Evolutionary conservation across 495 filamentous ascomycete genomes (phyloP).

Genomic region (Penicillium pulvis): DNA sequence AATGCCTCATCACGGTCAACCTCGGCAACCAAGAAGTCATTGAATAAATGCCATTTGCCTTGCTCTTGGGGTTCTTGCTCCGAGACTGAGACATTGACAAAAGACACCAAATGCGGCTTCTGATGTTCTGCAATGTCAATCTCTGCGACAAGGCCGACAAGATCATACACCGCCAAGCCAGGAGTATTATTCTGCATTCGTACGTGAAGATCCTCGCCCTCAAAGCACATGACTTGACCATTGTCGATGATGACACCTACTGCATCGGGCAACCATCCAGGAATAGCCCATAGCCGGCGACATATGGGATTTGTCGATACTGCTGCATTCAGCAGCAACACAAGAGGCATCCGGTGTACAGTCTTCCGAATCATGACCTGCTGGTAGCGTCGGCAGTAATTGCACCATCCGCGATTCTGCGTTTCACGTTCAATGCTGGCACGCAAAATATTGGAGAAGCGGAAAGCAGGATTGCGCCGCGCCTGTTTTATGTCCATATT

Average conservation of each 20-base stretch:
- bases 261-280: slow-evolving; percentile 88
- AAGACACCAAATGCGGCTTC: slow-evolving; percentile 87
- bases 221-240: slow-evolving; percentile 84
- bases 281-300: slow-evolving; percentile 79
- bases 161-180: slow-evolving; percentile 80
- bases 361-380: slow-evolving; percentile 76
- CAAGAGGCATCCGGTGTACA: slow-evolving; percentile 74
- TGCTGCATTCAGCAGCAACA: slow-evolving; percentile 82
- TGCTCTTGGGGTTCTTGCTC: slow-evolving; percentile 52
- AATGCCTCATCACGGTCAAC: slow-evolving; percentile 79
- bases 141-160: slow-evolving; percentile 88
- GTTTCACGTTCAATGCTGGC: slow-evolving; percentile 84
- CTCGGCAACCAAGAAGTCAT: slow-evolving; percentile 91
- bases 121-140: slow-evolving; percentile 81
- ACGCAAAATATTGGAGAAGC: slow-evolving; percentile 82
- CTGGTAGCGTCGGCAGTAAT: slow-evolving; percentile 82
- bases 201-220: slow-evolving; percentile 73
- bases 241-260: slow-evolving; percentile 83
- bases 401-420: slow-evolving; percentile 85
- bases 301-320: slow-evolving; percentile 65
- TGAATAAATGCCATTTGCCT: slow-evolving; percentile 89
- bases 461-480: slow-evolving; percentile 56
- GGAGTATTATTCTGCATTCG: slow-evolving; percentile 61
- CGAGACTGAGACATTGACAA: slow-evolving; percentile 84
- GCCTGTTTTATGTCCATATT: slow-evolving; percentile 46